Conservation (phyloP, 257 asterid genomes). For the Avicennia marina region DNA sequence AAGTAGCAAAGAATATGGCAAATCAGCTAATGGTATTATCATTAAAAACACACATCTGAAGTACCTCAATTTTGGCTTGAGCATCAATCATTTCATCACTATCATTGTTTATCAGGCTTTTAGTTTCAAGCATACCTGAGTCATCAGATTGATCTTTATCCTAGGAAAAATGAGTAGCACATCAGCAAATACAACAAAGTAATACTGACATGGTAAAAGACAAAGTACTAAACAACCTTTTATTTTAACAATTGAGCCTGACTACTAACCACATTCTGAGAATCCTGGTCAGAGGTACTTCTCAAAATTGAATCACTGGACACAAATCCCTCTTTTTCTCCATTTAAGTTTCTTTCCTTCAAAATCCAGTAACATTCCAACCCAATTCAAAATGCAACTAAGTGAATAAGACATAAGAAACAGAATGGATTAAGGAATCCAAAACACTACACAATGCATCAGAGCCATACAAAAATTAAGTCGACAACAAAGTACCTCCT, state of each 20-base stretch:
- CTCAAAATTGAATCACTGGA: conserved; percentile 28
- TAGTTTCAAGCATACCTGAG: conserved; percentile 30
- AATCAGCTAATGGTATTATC: not conserved
- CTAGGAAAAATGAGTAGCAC: conserved; percentile 24
- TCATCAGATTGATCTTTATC: conserved; percentile 37
- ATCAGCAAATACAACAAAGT: conserved; percentile 19
- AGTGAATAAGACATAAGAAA: not conserved
- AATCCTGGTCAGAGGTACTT: conserved; percentile 27
- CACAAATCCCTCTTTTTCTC: conserved; percentile 27
- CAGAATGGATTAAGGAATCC: not conserved
- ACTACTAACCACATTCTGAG: conserved; percentile 35
- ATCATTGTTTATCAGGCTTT: conserved; percentile 25
- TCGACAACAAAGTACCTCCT: conserved; percentile 36
- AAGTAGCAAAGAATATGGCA: conserved; percentile 3
- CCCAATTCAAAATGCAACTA: conserved; percentile 6
- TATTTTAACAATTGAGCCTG: conserved; percentile 3
- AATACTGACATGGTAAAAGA: not conserved
- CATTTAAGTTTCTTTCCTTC: conserved; percentile 48
- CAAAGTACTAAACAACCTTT: not conserved
- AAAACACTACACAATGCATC: not conserved
- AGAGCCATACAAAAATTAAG: not conserved
- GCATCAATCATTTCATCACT: conserved; percentile 25
- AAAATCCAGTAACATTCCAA: conserved; percentile 24
- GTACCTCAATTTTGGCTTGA: conserved; percentile 52
- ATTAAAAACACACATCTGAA: not conserved